A percentile compares a stretch with the other conserved stretches of the same genome.
phyloP scores from a whole-genome alignment of 2,329 filamentous ascomycete genomes.

The Xylaria hypoxylon region DNA sequence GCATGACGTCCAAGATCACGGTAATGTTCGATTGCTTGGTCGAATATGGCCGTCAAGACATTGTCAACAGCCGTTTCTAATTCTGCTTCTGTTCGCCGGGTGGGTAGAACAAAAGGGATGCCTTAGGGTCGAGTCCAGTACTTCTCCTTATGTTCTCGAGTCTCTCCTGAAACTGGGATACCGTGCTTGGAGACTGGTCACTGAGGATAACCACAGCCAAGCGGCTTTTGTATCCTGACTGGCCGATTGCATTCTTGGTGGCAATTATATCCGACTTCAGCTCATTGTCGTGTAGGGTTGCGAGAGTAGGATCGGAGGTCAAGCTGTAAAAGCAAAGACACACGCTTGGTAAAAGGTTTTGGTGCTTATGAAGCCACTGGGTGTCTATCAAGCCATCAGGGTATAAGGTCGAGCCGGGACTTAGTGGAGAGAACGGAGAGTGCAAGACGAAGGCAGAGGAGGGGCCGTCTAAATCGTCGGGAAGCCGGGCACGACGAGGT shows the following conservation, averaged over 20 bases:
- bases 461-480: conserved; percentile 62
- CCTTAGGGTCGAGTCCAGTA: conserved; percentile 84
- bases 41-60: conserved; percentile 78
- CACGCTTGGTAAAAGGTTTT: conserved; percentile 82
- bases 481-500: conserved; percentile 66
- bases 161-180: conserved; percentile 75
- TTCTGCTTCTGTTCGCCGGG: conserved; percentile 77
- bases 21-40: conserved; percentile 87
- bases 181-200: conserved; percentile 66
- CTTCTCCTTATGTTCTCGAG: conserved; percentile 82
- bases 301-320: conserved; percentile 76
- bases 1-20: conserved; percentile 92
- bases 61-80: conserved; percentile 78
- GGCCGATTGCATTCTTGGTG: conserved; percentile 73
- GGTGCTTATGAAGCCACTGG: conserved; percentile 89
- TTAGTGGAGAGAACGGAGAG: conserved; percentile 91
- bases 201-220: conserved; percentile 82
- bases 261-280: conserved; percentile 88
- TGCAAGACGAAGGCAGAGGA: conserved; percentile 73
- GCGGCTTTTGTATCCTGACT: conserved; percentile 81
- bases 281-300: conserved; percentile 85
- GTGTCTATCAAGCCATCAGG: conserved; percentile 89
- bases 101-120: conserved; percentile 81
- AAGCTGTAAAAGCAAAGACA: conserved; percentile 86
- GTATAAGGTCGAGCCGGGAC: conserved; percentile 83